Conservation (phyloP, 2,329 filamentous ascomycete genomes). For the Amylocarpus encephaloides region DNA sequence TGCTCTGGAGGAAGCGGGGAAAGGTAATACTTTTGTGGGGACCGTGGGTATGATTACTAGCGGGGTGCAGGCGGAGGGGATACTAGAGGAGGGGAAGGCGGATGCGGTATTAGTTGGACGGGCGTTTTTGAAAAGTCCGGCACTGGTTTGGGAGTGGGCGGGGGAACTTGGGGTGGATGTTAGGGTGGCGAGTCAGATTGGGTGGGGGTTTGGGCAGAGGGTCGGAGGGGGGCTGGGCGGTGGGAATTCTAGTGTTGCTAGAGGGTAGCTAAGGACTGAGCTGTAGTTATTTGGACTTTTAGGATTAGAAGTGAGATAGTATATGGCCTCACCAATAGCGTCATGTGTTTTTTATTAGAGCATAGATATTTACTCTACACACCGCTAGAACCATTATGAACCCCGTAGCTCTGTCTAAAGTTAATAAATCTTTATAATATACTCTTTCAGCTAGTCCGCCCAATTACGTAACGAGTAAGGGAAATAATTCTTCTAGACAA, state of each 20-base stretch:
- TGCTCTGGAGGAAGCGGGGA: slow-evolving; percentile 52
- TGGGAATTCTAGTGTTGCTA: slow-evolving; percentile 7
- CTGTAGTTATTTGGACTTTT: no score
- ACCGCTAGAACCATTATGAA: no score
- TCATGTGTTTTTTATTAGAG: no score
- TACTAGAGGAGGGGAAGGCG: slow-evolving; percentile 39
- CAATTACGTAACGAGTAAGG: no score
- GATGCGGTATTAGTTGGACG: slow-evolving; percentile 45
- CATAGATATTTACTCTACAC: no score
- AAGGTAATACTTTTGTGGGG: slow-evolving; percentile 41
- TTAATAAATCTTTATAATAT: no score
- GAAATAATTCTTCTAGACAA: no score
- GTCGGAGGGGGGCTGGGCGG: slow-evolving; percentile 3
- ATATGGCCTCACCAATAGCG: no score
- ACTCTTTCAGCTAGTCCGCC: no score
- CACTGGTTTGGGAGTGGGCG: slow-evolving; percentile 46
- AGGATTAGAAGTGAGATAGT: no score
- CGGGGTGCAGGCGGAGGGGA: slow-evolving; percentile 38
- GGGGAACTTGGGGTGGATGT: slow-evolving; percentile 44
- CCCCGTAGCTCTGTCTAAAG: no score
- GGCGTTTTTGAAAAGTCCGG: slow-evolving; percentile 50
- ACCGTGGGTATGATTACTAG: slow-evolving; percentile 42
- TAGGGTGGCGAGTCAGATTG: slow-evolving; percentile 43
- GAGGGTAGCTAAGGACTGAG: no score
- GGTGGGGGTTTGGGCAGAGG: slow-evolving; percentile 41